phyloP scores from a whole-genome alignment of 352 stramenopile genomes.

The Phytophthora sojae region DNA sequence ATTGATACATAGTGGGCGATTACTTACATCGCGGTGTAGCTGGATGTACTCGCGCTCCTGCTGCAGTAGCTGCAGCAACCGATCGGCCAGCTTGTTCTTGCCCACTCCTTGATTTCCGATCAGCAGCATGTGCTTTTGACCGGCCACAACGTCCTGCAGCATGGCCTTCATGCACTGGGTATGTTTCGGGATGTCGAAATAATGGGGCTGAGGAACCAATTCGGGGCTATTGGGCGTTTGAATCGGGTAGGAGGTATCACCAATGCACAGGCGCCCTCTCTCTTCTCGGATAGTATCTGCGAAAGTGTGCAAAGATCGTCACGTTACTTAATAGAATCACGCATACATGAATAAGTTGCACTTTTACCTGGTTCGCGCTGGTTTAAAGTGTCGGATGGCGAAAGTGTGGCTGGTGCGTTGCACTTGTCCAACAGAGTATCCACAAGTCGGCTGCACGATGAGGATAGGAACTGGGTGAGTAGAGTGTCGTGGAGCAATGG shows the following conservation, averaged over 20 bases:
- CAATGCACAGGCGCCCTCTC: slow-evolving; percentile 59
- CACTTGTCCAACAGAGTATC: slow-evolving; percentile 64
- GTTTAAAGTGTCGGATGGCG: background rate
- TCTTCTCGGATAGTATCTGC: slow-evolving; percentile 55
- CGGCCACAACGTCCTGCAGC: slow-evolving; percentile 84
- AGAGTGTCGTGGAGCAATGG: slow-evolving; percentile 77
- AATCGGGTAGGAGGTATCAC: slow-evolving; percentile 68
- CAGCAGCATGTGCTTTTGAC: slow-evolving; percentile 92
- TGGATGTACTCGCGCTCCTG: slow-evolving; percentile 97
- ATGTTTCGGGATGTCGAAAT: slow-evolving; percentile 93
- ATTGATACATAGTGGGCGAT: background rate
- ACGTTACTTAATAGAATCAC: background rate
- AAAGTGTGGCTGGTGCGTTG: slow-evolving; percentile 31
- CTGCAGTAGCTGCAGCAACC: slow-evolving; percentile 89
- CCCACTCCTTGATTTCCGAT: slow-evolving; percentile 96
- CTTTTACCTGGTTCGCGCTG: slow-evolving; percentile 8
- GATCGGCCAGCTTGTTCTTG: slow-evolving; percentile 96
- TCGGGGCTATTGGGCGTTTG: slow-evolving; percentile 62
- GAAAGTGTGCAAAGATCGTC: background rate
- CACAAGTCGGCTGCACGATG: slow-evolving; percentile 56
- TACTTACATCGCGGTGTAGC: slow-evolving; percentile 93
- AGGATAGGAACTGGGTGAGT: slow-evolving; percentile 79
- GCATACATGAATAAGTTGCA: background rate
- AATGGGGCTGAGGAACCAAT: slow-evolving; percentile 89
- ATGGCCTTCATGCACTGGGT: slow-evolving; percentile 87